Percentiles rank a stretch among this genome's conserved stretches.
Conservation (phyloP, 1,284 basidiomycete genomes). For the Termitomyces sp. region DNA sequence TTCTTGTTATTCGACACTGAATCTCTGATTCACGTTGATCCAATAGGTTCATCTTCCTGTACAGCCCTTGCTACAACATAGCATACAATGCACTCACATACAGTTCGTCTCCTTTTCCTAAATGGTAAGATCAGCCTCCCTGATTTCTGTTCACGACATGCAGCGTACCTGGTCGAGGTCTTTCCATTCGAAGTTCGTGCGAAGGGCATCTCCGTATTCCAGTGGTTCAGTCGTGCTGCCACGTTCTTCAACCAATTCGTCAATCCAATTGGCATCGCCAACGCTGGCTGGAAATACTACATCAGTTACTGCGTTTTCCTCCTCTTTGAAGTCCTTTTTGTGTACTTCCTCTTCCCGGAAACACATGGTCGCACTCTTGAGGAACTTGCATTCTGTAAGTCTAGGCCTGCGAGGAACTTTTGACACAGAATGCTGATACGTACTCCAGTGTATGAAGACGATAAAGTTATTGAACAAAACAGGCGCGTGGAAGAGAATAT, state of each 20-base stretch:
- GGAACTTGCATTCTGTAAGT: slow-evolving; percentile 55
- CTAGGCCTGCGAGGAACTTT: neutral
- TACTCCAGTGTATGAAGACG: slow-evolving; percentile 43
- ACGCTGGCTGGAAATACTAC: slow-evolving; percentile 43
- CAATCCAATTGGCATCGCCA: slow-evolving; percentile 53
- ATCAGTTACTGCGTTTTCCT: slow-evolving; percentile 45
- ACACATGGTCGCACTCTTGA: slow-evolving; percentile 52
- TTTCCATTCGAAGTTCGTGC: slow-evolving; percentile 48
- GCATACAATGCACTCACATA: slow-evolving; percentile 46
- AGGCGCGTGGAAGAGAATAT: slow-evolving; percentile 39
- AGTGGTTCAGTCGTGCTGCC: slow-evolving; percentile 46
- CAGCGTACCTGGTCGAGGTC: slow-evolving; percentile 48
- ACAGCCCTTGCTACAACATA: slow-evolving; percentile 46
- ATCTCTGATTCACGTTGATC: slow-evolving; percentile 18
- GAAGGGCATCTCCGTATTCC: slow-evolving; percentile 47
- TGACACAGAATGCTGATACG: neutral
- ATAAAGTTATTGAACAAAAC: slow-evolving; percentile 40
- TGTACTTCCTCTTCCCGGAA: slow-evolving; percentile 52
- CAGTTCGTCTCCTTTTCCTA: slow-evolving; percentile 28
- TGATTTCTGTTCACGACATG: neutral
- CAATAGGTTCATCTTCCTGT: slow-evolving; percentile 49
- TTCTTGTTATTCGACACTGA: neutral
- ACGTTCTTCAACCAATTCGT: slow-evolving; percentile 57
- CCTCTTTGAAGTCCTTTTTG: slow-evolving; percentile 41
- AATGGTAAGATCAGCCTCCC: neutral